These are phyloP conservation scores for Eutypa lata DNA, from an alignment of 2,329 filamentous ascomycete genomes.

Conservation along the genomic window DNA sequence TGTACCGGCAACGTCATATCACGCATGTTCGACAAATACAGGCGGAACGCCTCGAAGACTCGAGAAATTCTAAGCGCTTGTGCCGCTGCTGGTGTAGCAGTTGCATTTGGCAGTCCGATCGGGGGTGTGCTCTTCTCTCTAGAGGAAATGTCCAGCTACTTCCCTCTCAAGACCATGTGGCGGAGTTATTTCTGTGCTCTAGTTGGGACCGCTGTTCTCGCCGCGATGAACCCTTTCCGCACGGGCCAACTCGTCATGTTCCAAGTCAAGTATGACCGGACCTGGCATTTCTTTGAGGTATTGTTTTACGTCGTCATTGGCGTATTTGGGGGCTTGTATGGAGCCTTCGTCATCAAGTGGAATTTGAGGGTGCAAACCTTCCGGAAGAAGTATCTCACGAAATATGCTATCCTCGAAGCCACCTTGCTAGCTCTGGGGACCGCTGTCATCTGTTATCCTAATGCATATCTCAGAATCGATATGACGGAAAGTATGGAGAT, in stretches of 20 bases:
- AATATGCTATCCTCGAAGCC: slow-evolving; percentile 83
- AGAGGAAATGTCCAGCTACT: slow-evolving; percentile 96
- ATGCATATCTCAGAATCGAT: slow-evolving; percentile 91
- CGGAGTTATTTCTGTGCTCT: slow-evolving; percentile 96
- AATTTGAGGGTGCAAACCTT: slow-evolving; percentile 89
- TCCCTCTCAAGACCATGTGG: slow-evolving; percentile 97
- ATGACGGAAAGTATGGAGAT: slow-evolving; percentile 99
- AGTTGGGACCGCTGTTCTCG: slow-evolving; percentile 87
- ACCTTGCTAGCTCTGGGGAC: slow-evolving; percentile 79
- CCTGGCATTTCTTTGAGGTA: slow-evolving; percentile 97
- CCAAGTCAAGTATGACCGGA: slow-evolving; percentile 89
- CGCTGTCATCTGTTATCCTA: slow-evolving; percentile 92
- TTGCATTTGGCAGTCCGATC: slow-evolving; percentile 96
- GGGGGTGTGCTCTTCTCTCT: slow-evolving; percentile 94
- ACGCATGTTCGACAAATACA: slow-evolving; percentile 87
- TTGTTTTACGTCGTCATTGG: slow-evolving; percentile 90
- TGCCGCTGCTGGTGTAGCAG: slow-evolving; percentile 90
- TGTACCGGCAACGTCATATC: slow-evolving; percentile 97
- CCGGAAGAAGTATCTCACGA: slow-evolving; percentile 83
- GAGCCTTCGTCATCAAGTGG: slow-evolving; percentile 97
- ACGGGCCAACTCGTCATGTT: slow-evolving; percentile 99
- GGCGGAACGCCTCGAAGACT: slow-evolving; percentile 87
- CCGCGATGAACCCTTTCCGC: slow-evolving; percentile 95
- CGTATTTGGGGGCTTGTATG: slow-evolving; percentile 90
- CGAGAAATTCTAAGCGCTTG: slow-evolving; percentile 93